These are phyloP conservation scores for Xerocomellus intermedius DNA, from an alignment of 768 basidiomycete genomes.

Conservation along the genomic window DNA sequence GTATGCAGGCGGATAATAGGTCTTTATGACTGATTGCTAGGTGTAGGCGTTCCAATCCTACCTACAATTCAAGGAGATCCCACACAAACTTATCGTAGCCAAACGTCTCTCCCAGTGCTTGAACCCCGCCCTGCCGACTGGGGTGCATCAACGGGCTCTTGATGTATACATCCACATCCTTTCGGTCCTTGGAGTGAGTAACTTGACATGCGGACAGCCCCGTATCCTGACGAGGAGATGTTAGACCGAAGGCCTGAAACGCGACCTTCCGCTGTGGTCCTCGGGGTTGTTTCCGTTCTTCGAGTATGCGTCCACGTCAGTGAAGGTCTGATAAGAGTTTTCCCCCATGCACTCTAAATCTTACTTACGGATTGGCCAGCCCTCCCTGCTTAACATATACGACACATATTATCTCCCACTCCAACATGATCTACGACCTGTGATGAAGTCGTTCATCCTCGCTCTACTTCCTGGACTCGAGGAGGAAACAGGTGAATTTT, in stretches of 20 bases:
- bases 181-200: slow-evolving; percentile 81
- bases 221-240: slow-evolving; percentile 8
- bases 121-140: slow-evolving; percentile 95
- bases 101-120: slow-evolving; percentile 95
- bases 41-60: slow-evolving; percentile 87
- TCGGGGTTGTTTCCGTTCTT: slow-evolving; percentile 98
- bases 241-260: slow-evolving; percentile 81
- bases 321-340: slow-evolving; percentile 61
- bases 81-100: slow-evolving; percentile 88
- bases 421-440: slow-evolving; percentile 74
- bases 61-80: slow-evolving; percentile 94
- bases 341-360: slow-evolving; percentile 3
- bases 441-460: slow-evolving; percentile 93
- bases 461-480: slow-evolving; percentile 93
- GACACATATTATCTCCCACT: slow-evolving; percentile 91
- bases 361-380: slow-evolving; percentile 42
- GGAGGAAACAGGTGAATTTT: slow-evolving; percentile 97
- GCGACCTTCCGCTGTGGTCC: slow-evolving; percentile 91
- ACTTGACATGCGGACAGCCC: background rate
- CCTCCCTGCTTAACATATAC: slow-evolving; percentile 86
- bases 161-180: slow-evolving; percentile 95
- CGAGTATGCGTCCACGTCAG: slow-evolving; percentile 98
- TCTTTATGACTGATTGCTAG: background rate
- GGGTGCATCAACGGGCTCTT: slow-evolving; percentile 93
- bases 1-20: slow-evolving; percentile 1